These are phyloP conservation scores for Naganishia onofrii DNA, from an alignment of 768 basidiomycete species.

Conservation along the genomic window DNA sequence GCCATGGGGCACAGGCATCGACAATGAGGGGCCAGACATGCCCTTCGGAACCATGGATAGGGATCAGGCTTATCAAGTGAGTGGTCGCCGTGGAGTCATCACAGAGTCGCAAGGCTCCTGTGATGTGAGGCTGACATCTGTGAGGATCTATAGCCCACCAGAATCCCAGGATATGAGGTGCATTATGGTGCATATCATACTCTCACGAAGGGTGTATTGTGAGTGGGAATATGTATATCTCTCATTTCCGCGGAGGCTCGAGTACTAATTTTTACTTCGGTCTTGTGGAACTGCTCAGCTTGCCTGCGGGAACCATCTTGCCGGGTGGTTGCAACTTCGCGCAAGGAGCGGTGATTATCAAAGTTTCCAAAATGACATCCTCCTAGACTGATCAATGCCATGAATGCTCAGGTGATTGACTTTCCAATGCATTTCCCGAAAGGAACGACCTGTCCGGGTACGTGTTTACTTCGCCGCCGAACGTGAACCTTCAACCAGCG, in stretches of 20 bases:
- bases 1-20: constrained; percentile 26
- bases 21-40: constrained; percentile 4
- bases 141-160: constrained; percentile 13
- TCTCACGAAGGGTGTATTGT: constrained; percentile 33
- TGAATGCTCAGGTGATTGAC: constrained; percentile 23
- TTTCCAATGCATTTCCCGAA: constrained; percentile 32
- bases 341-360: constrained; percentile 28
- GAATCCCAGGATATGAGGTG: constrained; percentile 33
- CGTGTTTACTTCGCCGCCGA: neutral
- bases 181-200: constrained; percentile 33
- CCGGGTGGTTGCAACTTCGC: constrained; percentile 34
- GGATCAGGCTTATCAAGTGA: constrained; percentile 26
- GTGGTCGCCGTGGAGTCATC: neutral
- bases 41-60: constrained; percentile 27
- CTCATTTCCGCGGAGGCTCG: too few relatives aligned
- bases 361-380: neutral
- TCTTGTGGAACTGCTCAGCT: neutral
- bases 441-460: constrained; percentile 27
- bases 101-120: neutral
- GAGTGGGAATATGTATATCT: too few relatives aligned
- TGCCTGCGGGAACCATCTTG: constrained; percentile 29
- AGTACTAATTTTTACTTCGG: neutral
- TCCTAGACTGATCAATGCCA: neutral
- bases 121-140: neutral
- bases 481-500: too few relatives aligned